Evolutionary conservation across 768 basidiomycete genomes (phyloP).

Genomic region (Megacollybia marginata): DNA sequence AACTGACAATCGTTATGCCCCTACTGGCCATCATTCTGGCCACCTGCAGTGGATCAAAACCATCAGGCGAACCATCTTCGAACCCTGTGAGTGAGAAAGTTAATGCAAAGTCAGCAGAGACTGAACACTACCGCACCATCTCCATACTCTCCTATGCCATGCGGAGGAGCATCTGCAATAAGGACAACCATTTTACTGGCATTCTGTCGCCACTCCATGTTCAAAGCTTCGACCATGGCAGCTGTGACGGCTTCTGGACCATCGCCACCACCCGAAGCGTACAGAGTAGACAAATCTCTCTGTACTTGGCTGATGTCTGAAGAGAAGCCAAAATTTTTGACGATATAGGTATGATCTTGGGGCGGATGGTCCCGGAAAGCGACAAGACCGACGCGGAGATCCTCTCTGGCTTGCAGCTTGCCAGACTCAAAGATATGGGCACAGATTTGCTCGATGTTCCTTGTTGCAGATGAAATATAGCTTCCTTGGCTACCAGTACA

Average conservation of each 20-base stretch:
- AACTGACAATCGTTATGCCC: conserved; percentile 82
- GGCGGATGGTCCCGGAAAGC: conserved; percentile 97
- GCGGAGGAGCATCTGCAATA: conserved; percentile 96
- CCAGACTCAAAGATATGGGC: conserved; percentile 93
- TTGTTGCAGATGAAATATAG: conserved; percentile 71
- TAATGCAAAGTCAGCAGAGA: background rate
- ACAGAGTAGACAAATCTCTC: conserved; percentile 72
- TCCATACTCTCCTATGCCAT: conserved; percentile 95
- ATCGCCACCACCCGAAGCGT: conserved; percentile 89
- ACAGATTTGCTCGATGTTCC: conserved; percentile 94
- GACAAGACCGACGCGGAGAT: conserved; percentile 86
- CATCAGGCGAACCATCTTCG: conserved; percentile 91
- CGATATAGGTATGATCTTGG: conserved; percentile 92
- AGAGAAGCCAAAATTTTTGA: conserved; percentile 91
- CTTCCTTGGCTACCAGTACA: conserved; percentile 61
- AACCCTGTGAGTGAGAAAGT: conserved; percentile 50
- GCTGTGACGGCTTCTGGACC: conserved; percentile 97
- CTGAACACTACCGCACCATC: conserved; percentile 53
- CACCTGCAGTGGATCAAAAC: conserved; percentile 81
- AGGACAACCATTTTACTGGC: conserved; percentile 96
- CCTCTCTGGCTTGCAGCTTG: conserved; percentile 78
- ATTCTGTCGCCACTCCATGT: conserved; percentile 83
- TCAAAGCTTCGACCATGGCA: conserved; percentile 76
- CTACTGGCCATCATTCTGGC: conserved; percentile 84
- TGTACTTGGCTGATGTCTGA: conserved; percentile 87